Evolutionary conservation across 768 basidiomycete species (phyloP).

Genomic region (Suillus hirtellus): DNA sequence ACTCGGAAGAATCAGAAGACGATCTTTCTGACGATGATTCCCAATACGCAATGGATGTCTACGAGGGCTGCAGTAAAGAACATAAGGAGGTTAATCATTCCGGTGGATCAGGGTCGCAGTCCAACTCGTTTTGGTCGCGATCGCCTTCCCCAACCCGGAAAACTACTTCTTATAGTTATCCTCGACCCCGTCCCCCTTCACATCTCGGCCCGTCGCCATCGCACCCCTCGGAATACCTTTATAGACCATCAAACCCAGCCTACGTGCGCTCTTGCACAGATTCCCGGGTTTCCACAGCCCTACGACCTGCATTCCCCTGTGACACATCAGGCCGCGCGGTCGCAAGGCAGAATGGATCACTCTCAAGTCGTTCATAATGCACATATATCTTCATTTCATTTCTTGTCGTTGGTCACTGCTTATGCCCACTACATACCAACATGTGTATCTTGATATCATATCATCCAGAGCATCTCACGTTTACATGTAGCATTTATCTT

Average conservation of each 20-base stretch:
- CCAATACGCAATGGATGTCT: constrained; percentile 23
- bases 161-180: constrained; percentile 10
- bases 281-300: constrained; percentile 34
- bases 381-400: not conserved
- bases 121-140: constrained; percentile 12
- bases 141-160: constrained; percentile 11
- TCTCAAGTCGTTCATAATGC: not conserved
- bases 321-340: constrained; percentile 5
- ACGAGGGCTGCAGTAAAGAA: constrained; percentile 5
- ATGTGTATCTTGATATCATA: constrained; percentile 7
- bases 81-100: constrained; percentile 20
- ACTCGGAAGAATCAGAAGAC: constrained; percentile 22
- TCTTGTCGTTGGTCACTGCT: not conserved
- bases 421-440: constrained; percentile 1
- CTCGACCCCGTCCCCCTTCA: not conserved
- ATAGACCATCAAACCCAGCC: constrained; percentile 32
- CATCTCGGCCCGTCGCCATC: constrained; percentile 9
- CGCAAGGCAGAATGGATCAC: not conserved
- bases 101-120: constrained; percentile 8
- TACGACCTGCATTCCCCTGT: constrained; percentile 33
- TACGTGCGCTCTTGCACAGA: constrained; percentile 35
- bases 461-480: not conserved
- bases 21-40: constrained; percentile 29
- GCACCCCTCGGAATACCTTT: constrained; percentile 25
- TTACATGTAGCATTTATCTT: constrained; percentile 7